Evolutionary conservation across 441 rosid species (phyloP), one percentile per base, ranked within the genome.

Genomic region (Brassica balearica): DNA sequence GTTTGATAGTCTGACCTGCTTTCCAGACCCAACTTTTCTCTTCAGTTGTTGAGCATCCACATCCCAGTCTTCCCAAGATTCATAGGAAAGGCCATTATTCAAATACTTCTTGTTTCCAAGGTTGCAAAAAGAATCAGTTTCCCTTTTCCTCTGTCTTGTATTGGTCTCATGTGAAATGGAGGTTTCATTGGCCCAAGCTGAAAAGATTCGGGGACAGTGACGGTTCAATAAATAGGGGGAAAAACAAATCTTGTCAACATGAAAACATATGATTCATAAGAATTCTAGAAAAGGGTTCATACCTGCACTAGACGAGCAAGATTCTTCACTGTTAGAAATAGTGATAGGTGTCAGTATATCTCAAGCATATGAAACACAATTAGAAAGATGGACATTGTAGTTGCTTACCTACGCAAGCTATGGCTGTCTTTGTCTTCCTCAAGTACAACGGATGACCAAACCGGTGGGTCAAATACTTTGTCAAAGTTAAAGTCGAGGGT

Each of bases 301-400:
- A 92, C 97, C 97, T 91, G 94, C 91, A 67, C 87, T 84, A 74
- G 96, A 90, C 8, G 93, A 90, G 94, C 90, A 85, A 41, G 97
- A 93, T 84, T 88, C 97, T 77, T 90, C 97, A 74, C 98, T 90
- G 90, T 84, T 67, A 83, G 75, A 69, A 72, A 72, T 20, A 80
- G 68, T 38, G 48, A 74, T 36, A 19, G 43, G 61, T 71, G 70
- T 71, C 65, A 75, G 81, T 43, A 69, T 17, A 65, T 34, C 22
- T 17, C 43, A 34, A 34, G 68, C 27, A 34, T 65, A 17, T 8
- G 48, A 82, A 83, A 32, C 59, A 60, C 48, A 64, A 17, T 32
- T 10, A 38, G 69, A 77, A 65, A 65, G 65, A 83, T 70, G 69
- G 69, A 48, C 25, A 29, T 59, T 14, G 65, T 41, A 74, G 46